Evolutionary conservation across 2,329 filamentous ascomycete genomes (phyloP).

Genomic region (Aspergillus quadricinctus): DNA sequence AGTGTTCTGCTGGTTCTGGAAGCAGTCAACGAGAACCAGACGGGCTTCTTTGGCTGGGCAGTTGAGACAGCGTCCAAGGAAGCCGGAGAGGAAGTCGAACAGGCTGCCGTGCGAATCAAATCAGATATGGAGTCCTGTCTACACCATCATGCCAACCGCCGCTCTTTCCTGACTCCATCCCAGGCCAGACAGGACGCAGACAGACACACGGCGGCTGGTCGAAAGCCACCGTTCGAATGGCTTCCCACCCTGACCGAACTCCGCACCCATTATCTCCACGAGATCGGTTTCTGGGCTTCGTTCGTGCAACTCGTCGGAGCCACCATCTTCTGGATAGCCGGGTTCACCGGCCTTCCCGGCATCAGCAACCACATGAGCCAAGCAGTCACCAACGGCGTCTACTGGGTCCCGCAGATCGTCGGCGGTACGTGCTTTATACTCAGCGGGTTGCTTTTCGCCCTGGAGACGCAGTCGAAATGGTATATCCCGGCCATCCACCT

Average conservation of each 20-base stretch:
- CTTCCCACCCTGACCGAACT: constrained; percentile 56
- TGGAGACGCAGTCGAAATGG: constrained; percentile 63
- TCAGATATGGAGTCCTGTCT: constrained; percentile 24
- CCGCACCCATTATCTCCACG: constrained; percentile 55
- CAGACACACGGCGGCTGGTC: constrained; percentile 2
- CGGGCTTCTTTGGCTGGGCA: constrained; percentile 66
- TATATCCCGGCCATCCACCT: constrained; percentile 53
- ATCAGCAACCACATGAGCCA: constrained; percentile 50
- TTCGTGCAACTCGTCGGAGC: constrained; percentile 54
- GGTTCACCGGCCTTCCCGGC: constrained; percentile 56
- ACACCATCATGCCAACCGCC: constrained; percentile 41
- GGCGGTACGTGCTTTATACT: constrained; percentile 61
- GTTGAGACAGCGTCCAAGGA: constrained; percentile 49
- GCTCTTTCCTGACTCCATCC: constrained; percentile 15
- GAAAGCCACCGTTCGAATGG: constrained; percentile 51
- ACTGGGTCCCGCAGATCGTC: constrained; percentile 60
- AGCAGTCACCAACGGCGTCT: constrained; percentile 50
- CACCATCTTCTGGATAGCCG: constrained; percentile 61
- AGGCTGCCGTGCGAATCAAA: constrained; percentile 10
- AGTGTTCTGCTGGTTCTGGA: constrained; percentile 62
- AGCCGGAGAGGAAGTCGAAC: constrained; percentile 12
- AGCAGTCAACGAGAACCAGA: constrained; percentile 63
- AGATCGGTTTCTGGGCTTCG: constrained; percentile 61
- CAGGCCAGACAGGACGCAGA: not conserved
- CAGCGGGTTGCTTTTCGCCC: constrained; percentile 57